phyloP scores from a whole-genome alignment of 805 yeast genomes.

The Starmerella geochares region DNA sequence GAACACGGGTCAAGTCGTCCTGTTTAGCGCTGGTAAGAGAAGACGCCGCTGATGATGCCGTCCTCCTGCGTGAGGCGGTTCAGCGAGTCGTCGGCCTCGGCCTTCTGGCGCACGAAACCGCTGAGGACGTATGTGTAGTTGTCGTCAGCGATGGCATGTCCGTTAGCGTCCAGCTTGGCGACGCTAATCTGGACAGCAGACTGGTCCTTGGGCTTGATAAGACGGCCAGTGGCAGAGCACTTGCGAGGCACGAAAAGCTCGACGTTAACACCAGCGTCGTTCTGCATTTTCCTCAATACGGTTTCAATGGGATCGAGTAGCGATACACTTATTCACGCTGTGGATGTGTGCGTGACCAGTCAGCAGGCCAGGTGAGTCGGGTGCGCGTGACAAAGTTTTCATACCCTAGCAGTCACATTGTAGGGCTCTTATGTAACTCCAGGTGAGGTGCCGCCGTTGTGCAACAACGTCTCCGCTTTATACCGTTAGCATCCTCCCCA shows the following conservation, averaged over 20 bases:
- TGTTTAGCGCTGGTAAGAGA: conserved; percentile 34
- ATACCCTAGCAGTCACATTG: not conserved
- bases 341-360: not conserved
- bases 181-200: conserved; percentile 98
- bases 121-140: conserved; percentile 91
- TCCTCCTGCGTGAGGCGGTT: conserved; percentile 99
- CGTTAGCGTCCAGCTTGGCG: conserved; percentile 95
- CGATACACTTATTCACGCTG: conserved; percentile 7
- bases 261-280: conserved; percentile 99
- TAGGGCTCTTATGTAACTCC: conserved; percentile 17
- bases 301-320: not conserved
- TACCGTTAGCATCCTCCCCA: too few species aligned
- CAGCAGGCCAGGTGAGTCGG: conserved; percentile 6
- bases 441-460: too few species aligned
- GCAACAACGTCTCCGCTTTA: too few species aligned
- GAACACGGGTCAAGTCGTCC: not conserved
- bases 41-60: conserved; percentile 81
- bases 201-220: conserved; percentile 99
- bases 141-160: conserved; percentile 85
- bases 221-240: conserved; percentile 99
- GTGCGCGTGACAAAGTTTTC: not conserved
- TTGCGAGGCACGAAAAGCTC: conserved; percentile 99
- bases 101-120: conserved; percentile 97
- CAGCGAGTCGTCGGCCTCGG: conserved; percentile 98
- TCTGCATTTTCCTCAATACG: conserved; percentile 62